Percentiles rank a stretch among this genome's conserved stretches.
Conservation (phyloP, 1,284 basidiomycete genomes). For the Melampsora abietis-canadensis region DNA sequence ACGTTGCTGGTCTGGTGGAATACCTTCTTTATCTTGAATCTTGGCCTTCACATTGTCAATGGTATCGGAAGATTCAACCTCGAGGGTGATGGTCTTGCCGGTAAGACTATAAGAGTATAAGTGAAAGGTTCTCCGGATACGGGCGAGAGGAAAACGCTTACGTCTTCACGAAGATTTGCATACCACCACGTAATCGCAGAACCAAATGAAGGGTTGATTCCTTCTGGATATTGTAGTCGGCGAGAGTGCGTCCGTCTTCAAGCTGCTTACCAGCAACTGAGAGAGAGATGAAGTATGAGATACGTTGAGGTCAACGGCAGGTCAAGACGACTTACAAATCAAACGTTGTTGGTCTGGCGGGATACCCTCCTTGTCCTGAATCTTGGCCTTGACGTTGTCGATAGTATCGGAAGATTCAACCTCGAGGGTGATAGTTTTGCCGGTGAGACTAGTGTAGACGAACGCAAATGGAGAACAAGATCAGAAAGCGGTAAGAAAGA, state of each 20-base stretch:
- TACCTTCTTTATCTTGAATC: constrained; percentile 65
- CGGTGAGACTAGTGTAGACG: constrained; percentile 12
- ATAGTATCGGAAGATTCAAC: constrained; percentile 63
- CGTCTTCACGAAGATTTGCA: constrained; percentile 41
- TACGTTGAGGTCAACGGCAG: no score
- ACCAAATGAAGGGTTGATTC: constrained; percentile 63
- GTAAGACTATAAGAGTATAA: constrained; percentile 51
- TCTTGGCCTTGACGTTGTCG: constrained; percentile 62
- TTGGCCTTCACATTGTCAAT: constrained; percentile 63
- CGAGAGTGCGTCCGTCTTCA: constrained; percentile 53
- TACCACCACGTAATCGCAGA: constrained; percentile 50
- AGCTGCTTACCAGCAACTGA: constrained; percentile 57
- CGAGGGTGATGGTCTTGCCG: constrained; percentile 59
- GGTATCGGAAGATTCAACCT: constrained; percentile 62
- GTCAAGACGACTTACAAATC: constrained; percentile 48
- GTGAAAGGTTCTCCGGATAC: no score
- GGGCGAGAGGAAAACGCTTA: not conserved
- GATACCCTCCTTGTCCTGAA: constrained; percentile 66
- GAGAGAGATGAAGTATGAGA: not conserved
- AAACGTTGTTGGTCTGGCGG: constrained; percentile 60
- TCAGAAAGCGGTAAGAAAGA: no score
- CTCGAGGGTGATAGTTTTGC: constrained; percentile 59
- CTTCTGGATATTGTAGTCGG: constrained; percentile 93
- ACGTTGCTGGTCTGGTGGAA: constrained; percentile 62
- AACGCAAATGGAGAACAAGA: no score